Conservation (phyloP, 176 grass and related monocot genomes). For the Aegilops longissima region DNA sequence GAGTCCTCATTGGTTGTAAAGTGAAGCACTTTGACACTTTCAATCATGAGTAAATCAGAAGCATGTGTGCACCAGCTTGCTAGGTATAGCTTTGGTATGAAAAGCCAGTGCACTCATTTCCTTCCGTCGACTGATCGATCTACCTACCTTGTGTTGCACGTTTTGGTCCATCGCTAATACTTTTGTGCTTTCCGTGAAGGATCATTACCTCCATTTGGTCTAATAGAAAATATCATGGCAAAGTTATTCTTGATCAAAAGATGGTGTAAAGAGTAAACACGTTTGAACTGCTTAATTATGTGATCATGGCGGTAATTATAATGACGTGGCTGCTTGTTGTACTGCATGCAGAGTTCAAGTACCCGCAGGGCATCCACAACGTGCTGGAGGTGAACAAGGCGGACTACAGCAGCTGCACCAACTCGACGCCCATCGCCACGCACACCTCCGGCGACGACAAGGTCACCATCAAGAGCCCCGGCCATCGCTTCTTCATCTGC, state of each 20-base stretch:
- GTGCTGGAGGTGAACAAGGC: slow-evolving; percentile 77
- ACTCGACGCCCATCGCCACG: slow-evolving; percentile 58
- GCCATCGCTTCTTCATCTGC: slow-evolving; percentile 88
- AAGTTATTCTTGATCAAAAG: too few relatives aligned
- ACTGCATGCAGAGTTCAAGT: slow-evolving; percentile 49
- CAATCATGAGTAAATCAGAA: slow-evolving; percentile 17
- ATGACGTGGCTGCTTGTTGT: not conserved
- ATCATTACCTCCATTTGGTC: too few relatives aligned
- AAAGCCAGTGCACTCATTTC: not conserved
- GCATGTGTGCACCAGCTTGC: not conserved
- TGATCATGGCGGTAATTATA: too few relatives aligned
- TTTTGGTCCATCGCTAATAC: not conserved
- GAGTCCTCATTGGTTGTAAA: slow-evolving; percentile 28
- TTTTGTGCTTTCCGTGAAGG: too few relatives aligned
- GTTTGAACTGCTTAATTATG: too few relatives aligned
- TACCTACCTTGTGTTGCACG: slow-evolving; percentile 33
- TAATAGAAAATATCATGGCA: too few relatives aligned
- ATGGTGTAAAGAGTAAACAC: too few relatives aligned
- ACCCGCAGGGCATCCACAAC: slow-evolving; percentile 74
- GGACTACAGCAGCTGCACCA: slow-evolving; percentile 66
- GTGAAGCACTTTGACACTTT: slow-evolving; percentile 26
- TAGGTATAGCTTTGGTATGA: not conserved
- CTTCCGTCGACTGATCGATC: not conserved
- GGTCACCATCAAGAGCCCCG: slow-evolving; percentile 58
- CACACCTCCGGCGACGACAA: slow-evolving; percentile 78